Evolutionary conservation across 352 stramenopile species (phyloP).

Genomic region (Globisporangium carolinianum): DNA sequence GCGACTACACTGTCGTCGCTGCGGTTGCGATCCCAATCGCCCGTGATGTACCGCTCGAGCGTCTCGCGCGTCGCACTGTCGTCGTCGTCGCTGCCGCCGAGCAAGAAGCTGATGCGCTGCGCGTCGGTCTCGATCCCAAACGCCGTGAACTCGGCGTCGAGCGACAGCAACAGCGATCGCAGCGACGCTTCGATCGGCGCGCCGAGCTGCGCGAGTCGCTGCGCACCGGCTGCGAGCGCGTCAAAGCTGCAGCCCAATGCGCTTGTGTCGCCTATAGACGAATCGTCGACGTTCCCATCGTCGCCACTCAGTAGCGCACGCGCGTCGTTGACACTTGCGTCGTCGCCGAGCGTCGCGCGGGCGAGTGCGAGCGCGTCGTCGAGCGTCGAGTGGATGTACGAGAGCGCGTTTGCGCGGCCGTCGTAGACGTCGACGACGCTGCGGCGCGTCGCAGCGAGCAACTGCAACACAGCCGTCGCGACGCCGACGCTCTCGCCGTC

Average conservation of each 20-base stretch:
- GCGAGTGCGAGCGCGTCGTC: conserved; percentile 40
- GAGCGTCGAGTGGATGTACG: conserved; percentile 33
- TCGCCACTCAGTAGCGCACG: conserved; percentile 1
- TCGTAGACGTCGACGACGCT: conserved; percentile 37
- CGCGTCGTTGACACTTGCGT: conserved; percentile 10
- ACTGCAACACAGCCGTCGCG: conserved; percentile 24
- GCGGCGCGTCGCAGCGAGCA: conserved; percentile 20
- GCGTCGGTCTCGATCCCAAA: conserved; percentile 66
- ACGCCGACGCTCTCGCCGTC: conserved; percentile 41
- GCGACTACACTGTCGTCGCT: no score
- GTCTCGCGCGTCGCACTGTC: conserved; percentile 25
- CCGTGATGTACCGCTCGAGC: conserved; percentile 46
- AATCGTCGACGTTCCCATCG: neutral
- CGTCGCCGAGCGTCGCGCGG: conserved; percentile 16
- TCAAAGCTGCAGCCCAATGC: conserved; percentile 21
- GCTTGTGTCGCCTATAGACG: neutral
- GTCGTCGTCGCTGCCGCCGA: conserved; percentile 34
- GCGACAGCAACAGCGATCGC: conserved; percentile 46
- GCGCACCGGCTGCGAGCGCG: conserved; percentile 27
- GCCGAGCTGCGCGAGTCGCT: conserved; percentile 26
- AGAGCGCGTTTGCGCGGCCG: conserved; percentile 27
- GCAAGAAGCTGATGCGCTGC: conserved; percentile 64
- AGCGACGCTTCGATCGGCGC: conserved; percentile 33
- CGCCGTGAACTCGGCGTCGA: conserved; percentile 54
- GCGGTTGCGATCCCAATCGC: neutral